Evolutionary conservation across 768 basidiomycete genomes (phyloP).

Genomic region (Suillus decipiens): DNA sequence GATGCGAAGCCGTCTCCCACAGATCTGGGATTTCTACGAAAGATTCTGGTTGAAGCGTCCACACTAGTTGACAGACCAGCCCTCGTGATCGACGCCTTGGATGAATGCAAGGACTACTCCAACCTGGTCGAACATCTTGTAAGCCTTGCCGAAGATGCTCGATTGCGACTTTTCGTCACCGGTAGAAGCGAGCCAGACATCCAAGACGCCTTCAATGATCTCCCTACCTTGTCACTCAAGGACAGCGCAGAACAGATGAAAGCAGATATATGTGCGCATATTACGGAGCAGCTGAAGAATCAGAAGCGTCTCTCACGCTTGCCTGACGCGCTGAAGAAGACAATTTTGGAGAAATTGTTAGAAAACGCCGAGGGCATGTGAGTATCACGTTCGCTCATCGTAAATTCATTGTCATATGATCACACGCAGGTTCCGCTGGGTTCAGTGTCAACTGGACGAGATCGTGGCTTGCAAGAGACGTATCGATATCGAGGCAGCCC

Average conservation of each 20-base stretch:
- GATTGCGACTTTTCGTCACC: conserved; percentile 12
- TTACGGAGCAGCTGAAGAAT: not conserved
- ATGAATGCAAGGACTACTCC: conserved; percentile 13
- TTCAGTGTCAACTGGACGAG: conserved; percentile 8
- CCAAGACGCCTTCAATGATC: not conserved
- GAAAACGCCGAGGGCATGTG: conserved; percentile 12
- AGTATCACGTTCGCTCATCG: not conserved
- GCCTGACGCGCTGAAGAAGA: not conserved
- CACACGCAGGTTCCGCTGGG: conserved; percentile 11
- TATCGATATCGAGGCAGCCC: conserved; percentile 5
- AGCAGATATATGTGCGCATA: conserved; percentile 4
- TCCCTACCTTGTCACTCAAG: conserved; percentile 1
- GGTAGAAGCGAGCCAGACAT: conserved; percentile 2
- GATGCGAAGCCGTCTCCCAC: not conserved
- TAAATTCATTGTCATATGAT: not conserved
- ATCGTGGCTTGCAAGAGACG: not conserved
- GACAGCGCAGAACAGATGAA: conserved; percentile 1
- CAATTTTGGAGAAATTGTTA: conserved; percentile 1
- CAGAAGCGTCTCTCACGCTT: not conserved
- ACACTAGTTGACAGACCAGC: not conserved
- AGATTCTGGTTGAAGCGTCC: not conserved
- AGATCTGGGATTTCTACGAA: not conserved
- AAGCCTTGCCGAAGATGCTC: conserved; percentile 2
- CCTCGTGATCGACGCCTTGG: conserved; percentile 16
- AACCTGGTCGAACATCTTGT: not conserved